These are phyloP conservation scores for Xerocomus alliaceus DNA, from an alignment of 1,284 basidiomycete genomes.

Conservation along the genomic window DNA sequence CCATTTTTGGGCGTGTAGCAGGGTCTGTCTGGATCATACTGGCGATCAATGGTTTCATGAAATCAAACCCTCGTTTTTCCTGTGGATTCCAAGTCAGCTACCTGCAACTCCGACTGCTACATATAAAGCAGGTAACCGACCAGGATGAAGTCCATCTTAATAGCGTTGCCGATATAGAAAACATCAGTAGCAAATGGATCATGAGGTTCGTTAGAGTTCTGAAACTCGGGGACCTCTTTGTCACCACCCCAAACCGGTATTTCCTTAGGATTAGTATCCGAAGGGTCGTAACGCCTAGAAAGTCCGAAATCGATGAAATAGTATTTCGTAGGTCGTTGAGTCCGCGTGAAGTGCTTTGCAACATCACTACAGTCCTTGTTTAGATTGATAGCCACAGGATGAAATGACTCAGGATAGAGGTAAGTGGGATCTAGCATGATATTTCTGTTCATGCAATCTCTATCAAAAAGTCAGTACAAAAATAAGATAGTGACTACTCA, in stretches of 20 bases:
- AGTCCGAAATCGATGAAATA: slow-evolving; percentile 46
- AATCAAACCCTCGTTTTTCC: slow-evolving; percentile 37
- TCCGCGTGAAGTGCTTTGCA: slow-evolving; percentile 26
- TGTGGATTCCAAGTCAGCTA: neutral
- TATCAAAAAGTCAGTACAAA: neutral
- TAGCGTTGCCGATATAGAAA: slow-evolving; percentile 38
- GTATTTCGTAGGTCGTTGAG: slow-evolving; percentile 21
- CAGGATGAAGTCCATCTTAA: slow-evolving; percentile 20
- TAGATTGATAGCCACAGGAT: slow-evolving; percentile 10
- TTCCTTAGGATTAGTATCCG: slow-evolving; percentile 32
- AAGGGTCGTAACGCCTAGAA: slow-evolving; percentile 38
- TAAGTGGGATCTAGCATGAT: slow-evolving; percentile 48
- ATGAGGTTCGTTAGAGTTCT: slow-evolving; percentile 21
- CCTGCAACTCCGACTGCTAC: neutral
- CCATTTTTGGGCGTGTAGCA: slow-evolving; percentile 41
- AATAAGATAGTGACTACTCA: neutral
- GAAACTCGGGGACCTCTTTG: slow-evolving; percentile 44
- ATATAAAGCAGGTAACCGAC: slow-evolving; percentile 9
- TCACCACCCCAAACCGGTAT: slow-evolving; percentile 40
- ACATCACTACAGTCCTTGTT: slow-evolving; percentile 6
- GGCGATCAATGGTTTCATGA: slow-evolving; percentile 39
- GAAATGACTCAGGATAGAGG: slow-evolving; percentile 29
- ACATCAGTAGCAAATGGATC: slow-evolving; percentile 43
- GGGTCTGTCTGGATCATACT: slow-evolving; percentile 45
- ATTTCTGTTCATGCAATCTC: slow-evolving; percentile 38